Evolutionary conservation across 1,284 basidiomycete genomes (phyloP).

Genomic region (Ganoderma lucidum): DNA sequence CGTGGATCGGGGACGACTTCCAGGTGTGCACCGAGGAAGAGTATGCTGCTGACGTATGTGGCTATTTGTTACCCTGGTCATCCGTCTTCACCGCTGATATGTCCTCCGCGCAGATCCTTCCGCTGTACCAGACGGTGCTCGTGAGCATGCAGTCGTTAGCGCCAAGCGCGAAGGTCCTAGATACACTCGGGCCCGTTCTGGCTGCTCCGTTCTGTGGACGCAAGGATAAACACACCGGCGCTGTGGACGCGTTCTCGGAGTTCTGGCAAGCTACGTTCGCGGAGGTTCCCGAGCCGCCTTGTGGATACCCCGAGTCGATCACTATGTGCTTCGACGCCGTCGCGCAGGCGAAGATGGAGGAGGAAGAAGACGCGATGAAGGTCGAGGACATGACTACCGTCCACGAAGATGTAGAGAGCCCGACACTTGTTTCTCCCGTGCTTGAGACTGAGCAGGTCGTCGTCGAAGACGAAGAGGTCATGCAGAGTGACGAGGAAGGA

Average conservation of each 20-base stretch:
- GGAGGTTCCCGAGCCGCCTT: conserved; percentile 46
- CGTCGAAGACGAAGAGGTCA: conserved; percentile 7
- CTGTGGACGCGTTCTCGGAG: conserved; percentile 57
- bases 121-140: conserved; percentile 65
- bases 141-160: conserved; percentile 57
- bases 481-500: conserved; percentile 35
- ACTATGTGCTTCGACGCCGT: conserved; percentile 31
- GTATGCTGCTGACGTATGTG: conserved; percentile 63
- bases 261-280: conserved; percentile 64
- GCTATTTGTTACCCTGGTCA: background rate
- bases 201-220: conserved; percentile 62
- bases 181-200: conserved; percentile 55
- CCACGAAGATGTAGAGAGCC: conserved; percentile 11
- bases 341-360: conserved; percentile 23
- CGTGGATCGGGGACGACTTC: conserved; percentile 71
- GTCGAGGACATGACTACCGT: conserved; percentile 29
- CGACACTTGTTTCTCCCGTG: background rate
- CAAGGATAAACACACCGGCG: conserved; percentile 48
- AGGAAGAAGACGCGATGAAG: conserved; percentile 29
- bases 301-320: conserved; percentile 56
- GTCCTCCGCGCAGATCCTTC: conserved; percentile 52
- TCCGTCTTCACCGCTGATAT: background rate
- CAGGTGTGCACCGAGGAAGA: conserved; percentile 57
- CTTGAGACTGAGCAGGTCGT: background rate
- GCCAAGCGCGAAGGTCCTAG: conserved; percentile 46